A percentile compares a stretch with the other conserved stretches of the same genome.
phyloP scores from a whole-genome alignment of 768 basidiomycete genomes.

The Daedaleopsis nitida region DNA sequence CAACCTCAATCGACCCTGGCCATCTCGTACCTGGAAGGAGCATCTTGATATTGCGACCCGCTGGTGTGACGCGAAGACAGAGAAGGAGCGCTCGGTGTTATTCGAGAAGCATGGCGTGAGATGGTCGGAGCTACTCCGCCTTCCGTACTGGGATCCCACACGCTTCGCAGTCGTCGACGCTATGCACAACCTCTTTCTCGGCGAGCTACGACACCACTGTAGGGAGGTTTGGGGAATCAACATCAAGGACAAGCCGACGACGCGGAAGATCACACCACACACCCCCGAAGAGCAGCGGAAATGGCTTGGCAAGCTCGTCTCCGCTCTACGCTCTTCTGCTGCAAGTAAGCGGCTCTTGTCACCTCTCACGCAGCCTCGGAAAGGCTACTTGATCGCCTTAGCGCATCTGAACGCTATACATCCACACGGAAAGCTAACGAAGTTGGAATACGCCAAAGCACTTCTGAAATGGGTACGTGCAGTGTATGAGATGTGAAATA shows the following conservation, averaged over 20 bases:
- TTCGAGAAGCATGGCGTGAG: conserved; percentile 22
- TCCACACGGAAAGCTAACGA: background rate
- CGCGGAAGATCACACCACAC: background rate
- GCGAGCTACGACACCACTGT: conserved; percentile 13
- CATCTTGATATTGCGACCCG: background rate
- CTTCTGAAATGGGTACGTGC: too few species aligned
- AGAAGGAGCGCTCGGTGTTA: conserved; percentile 5
- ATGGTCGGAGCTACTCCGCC: conserved; percentile 23
- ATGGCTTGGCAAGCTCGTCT: background rate
- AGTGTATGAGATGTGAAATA: too few species aligned
- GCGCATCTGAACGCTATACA: too few species aligned
- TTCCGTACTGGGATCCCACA: conserved; percentile 31
- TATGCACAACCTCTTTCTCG: conserved; percentile 31
- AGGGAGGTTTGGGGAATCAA: conserved; percentile 13
- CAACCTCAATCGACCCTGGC: background rate
- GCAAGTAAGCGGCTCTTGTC: too few species aligned
- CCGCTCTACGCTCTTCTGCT: too few species aligned
- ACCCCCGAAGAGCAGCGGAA: background rate
- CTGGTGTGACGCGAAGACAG: conserved; percentile 19
- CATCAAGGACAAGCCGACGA: background rate
- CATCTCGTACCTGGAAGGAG: background rate
- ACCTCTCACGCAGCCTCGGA: background rate
- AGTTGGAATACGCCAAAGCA: too few species aligned
- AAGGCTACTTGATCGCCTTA: background rate
- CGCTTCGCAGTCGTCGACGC: conserved; percentile 24